Evolutionary conservation across 1,284 basidiomycete genomes (phyloP), one percentile per base, ranked within the genome.

Genomic region (Marasmius fiardii): DNA sequence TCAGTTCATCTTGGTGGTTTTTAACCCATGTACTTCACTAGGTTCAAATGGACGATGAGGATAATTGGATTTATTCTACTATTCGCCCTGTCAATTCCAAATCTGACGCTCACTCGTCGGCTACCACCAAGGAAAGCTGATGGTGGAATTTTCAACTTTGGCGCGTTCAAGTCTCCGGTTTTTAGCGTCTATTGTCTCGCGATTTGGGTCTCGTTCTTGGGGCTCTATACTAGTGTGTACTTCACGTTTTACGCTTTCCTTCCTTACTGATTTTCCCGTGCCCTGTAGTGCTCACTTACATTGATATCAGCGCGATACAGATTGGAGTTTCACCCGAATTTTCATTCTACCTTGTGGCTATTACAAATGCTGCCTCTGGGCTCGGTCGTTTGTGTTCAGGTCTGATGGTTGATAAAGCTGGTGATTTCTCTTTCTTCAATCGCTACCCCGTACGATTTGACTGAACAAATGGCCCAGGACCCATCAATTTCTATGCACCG

Each of bases 201-300:
- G 0, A 73, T 73, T 1, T 67, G 79, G 44, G 62, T 79, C 6
- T 67, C 71, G 1, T 86, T 82, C 67, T 70, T 88, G 7, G 86
- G 86, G 10, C 64, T 86, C 18, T 88, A 83, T 63, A 86, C 83
- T 2, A 74, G 82, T 81, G 55, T 7, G 72, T 61, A 67, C 53
- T 4, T 26, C 33, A 43, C 26, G 16, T 51, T 51, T 50, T 12
- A n/a, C 18, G 35, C n/a, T 26, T 24, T 54, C 26, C 21, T n/a
- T 47, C 43, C 34, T 31, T 20, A 7, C 34, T 57, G 35, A 60
- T 48, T 16, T 44, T 43, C 11, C 24, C 39, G 14, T 47, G 26
- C 37, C 12, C 7, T 54, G 4, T 55, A 77, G 78, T 77, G 7
- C 63, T 80, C 49, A 81, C 78, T 0, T 82, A 77, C 61, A 74